These are phyloP conservation scores for Linum trigynum DNA, from an alignment of 345 rosid species.

Conservation along the genomic window DNA sequence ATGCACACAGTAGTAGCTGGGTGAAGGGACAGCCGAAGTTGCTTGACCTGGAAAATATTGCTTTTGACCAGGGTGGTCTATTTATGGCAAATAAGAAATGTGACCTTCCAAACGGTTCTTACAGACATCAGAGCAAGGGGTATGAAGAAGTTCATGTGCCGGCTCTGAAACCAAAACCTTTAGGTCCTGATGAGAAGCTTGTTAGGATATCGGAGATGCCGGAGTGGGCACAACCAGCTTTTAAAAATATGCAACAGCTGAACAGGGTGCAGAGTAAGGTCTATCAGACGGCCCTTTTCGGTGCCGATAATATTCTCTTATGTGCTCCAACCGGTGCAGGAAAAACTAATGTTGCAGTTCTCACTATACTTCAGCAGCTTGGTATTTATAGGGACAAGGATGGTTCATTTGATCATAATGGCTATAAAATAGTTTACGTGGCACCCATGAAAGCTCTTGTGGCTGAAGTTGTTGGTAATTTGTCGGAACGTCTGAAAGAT, in stretches of 20 bases:
- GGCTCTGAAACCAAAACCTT: constrained; percentile 49
- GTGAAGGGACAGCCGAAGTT: constrained; percentile 72
- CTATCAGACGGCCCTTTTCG: constrained; percentile 66
- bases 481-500: constrained; percentile 66
- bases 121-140: constrained; percentile 52
- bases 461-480: constrained; percentile 88
- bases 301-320: constrained; percentile 71
- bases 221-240: constrained; percentile 91
- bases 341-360: constrained; percentile 92
- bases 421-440: constrained; percentile 88
- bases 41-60: constrained; percentile 69
- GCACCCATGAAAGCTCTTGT: constrained; percentile 99
- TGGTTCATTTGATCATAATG: constrained; percentile 60
- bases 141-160: constrained; percentile 98
- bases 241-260: constrained; percentile 79
- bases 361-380: constrained; percentile 92
- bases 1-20: constrained; percentile 67
- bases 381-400: constrained; percentile 48
- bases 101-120: constrained; percentile 73
- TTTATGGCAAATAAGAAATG: constrained; percentile 84
- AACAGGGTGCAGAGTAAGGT: constrained; percentile 94
- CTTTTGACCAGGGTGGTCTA: constrained; percentile 85
- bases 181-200: constrained; percentile 53
- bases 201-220: constrained; percentile 82
- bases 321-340: constrained; percentile 99